Evolutionary conservation across 1,139 yeast species (phyloP).

Genomic region (Zygosaccharomyces pseudobailii): DNA sequence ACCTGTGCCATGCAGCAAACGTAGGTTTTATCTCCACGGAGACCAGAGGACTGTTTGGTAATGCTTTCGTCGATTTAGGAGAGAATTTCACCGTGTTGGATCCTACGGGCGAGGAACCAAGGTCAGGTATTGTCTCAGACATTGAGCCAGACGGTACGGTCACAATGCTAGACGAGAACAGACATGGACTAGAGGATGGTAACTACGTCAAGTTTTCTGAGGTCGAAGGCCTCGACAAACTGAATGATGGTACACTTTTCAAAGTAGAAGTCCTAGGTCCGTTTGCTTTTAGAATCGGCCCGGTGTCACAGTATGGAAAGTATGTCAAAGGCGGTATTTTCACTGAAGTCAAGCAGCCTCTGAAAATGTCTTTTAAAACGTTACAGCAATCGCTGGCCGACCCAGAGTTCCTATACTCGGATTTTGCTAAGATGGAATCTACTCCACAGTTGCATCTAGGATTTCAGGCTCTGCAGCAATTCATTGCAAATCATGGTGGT

Average conservation of each 20-base stretch:
- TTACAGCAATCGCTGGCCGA: constrained; percentile 56
- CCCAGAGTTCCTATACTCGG: constrained; percentile 83
- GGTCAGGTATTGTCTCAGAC: constrained; percentile 79
- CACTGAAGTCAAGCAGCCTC: constrained; percentile 87
- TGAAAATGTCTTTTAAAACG: constrained; percentile 55
- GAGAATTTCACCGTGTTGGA: constrained; percentile 73
- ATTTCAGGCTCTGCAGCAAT: constrained; percentile 82
- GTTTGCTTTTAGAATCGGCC: constrained; percentile 73
- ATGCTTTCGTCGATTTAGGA: constrained; percentile 88
- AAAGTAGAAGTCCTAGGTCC: constrained; percentile 89
- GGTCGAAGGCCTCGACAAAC: constrained; percentile 58
- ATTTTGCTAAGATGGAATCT: constrained; percentile 90
- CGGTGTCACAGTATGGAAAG: constrained; percentile 49
- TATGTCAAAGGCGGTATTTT: constrained; percentile 84
- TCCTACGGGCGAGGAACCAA: constrained; percentile 89
- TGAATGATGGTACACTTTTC: constrained; percentile 69
- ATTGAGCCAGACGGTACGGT: constrained; percentile 88
- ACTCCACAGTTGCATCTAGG: constrained; percentile 88
- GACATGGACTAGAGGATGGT: constrained; percentile 94
- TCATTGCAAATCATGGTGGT: constrained; percentile 57
- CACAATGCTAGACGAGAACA: constrained; percentile 82
- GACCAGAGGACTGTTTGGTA: constrained; percentile 83
- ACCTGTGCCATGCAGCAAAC: constrained; percentile 63
- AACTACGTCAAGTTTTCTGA: constrained; percentile 86
- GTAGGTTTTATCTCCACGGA: constrained; percentile 81